Evolutionary conservation across 305 asterid species (phyloP).

Genomic region (Solanum hybrid): DNA sequence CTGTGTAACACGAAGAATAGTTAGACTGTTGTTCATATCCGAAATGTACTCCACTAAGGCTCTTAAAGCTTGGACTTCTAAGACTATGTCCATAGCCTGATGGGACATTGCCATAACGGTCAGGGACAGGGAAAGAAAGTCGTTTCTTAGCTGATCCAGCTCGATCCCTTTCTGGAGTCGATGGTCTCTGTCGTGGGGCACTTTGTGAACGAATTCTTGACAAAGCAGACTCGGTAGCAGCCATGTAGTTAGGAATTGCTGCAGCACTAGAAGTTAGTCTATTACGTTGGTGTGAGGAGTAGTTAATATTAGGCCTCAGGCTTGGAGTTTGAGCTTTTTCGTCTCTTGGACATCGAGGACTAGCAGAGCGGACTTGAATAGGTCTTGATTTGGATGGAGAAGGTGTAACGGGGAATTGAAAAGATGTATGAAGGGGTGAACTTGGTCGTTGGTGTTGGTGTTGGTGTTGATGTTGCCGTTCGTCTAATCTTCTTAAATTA

Average conservation of each 20-base stretch:
- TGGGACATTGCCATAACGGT: conserved; percentile 3
- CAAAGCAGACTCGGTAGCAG: conserved; percentile 32
- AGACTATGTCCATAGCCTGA: conserved; percentile 1
- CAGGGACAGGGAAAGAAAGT: conserved; percentile 23
- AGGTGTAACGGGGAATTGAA: conserved; percentile 18
- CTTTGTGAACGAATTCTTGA: conserved; percentile 31
- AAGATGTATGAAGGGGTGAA: conserved; percentile 22
- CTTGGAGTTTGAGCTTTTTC: conserved; percentile 31
- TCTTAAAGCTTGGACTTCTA: conserved; percentile 31
- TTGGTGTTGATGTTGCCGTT: conserved; percentile 7
- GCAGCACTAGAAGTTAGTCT: neutral
- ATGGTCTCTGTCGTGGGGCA: conserved; percentile 33
- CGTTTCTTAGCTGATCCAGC: conserved; percentile 24
- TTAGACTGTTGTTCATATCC: conserved; percentile 30
- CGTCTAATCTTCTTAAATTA: conserved; percentile 4
- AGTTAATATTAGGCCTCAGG: conserved; percentile 14
- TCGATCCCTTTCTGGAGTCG: conserved; percentile 31
- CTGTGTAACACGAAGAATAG: conserved; percentile 26
- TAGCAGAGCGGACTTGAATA: conserved; percentile 26
- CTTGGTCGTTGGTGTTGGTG: conserved; percentile 11
- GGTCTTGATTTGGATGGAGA: conserved; percentile 26
- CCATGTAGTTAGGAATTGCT: conserved; percentile 34
- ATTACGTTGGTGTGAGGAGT: conserved; percentile 2
- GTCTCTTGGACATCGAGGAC: conserved; percentile 25
- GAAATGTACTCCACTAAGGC: conserved; percentile 11